These are phyloP conservation scores for Oxalis stricta DNA, from an alignment of 441 rosid species.

Conservation along the genomic window DNA sequence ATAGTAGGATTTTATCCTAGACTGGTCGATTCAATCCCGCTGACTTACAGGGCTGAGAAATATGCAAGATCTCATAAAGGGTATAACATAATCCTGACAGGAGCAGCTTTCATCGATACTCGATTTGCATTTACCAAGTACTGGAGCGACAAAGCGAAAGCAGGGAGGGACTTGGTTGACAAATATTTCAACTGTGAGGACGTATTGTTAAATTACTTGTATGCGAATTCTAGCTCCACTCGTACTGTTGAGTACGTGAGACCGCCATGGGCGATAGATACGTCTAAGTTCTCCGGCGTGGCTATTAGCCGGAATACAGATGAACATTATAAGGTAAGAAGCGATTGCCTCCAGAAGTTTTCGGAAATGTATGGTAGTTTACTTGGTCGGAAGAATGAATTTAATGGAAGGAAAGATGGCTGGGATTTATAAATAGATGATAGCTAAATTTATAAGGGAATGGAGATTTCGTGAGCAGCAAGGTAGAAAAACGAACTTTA, in stretches of 20 bases:
- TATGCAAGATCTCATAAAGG: conserved; percentile 62
- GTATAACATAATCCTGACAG: conserved; percentile 87
- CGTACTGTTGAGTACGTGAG: conserved; percentile 67
- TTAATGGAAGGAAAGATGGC: conserved; percentile 59
- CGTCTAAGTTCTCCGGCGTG: conserved; percentile 68
- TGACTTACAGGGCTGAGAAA: conserved; percentile 67
- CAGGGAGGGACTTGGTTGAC: conserved; percentile 63
- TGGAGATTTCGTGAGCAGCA: neutral
- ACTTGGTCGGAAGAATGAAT: conserved; percentile 38
- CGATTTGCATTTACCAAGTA: conserved; percentile 51
- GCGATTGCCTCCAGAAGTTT: conserved; percentile 53
- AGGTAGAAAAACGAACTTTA: too few relatives aligned
- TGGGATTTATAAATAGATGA: conserved; percentile 63
- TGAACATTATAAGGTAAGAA: conserved; percentile 63
- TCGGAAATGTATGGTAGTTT: conserved; percentile 60
- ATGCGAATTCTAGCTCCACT: conserved; percentile 57
- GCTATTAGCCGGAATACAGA: conserved; percentile 82
- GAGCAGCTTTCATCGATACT: conserved; percentile 79
- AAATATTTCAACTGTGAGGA: conserved; percentile 76
- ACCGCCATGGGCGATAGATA: conserved; percentile 76
- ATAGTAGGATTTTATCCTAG: conserved; percentile 92
- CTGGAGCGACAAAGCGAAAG: conserved; percentile 43
- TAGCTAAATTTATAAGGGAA: neutral
- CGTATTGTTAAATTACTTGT: conserved; percentile 62
- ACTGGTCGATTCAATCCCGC: conserved; percentile 28